Conservation (phyloP, 805 yeast genomes). For the Candida pseudoglaebosa region DNA sequence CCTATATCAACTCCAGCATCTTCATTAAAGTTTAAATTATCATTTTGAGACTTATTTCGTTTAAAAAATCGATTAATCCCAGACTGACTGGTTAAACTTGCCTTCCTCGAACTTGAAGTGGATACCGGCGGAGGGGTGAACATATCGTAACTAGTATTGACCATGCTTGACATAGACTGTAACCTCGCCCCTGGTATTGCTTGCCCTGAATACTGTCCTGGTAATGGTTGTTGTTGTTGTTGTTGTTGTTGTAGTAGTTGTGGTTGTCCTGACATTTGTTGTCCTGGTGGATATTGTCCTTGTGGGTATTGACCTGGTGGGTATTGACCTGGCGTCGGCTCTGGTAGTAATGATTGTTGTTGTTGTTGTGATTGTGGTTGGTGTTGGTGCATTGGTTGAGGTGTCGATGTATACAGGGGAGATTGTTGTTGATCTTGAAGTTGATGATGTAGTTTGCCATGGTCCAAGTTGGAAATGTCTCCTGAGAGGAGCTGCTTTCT, state of each 20-base stretch:
- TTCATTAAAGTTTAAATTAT: conserved; percentile 9
- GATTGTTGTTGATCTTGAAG: conserved; percentile 8
- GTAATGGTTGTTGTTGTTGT: conserved; percentile 7
- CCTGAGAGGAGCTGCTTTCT: conserved; percentile 32
- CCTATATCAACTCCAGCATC: conserved; percentile 26
- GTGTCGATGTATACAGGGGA: neutral
- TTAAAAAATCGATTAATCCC: conserved; percentile 40
- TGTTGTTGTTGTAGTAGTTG: neutral
- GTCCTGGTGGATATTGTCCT: neutral
- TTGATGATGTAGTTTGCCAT: conserved; percentile 8
- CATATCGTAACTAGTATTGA: conserved; percentile 21
- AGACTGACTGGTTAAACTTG: conserved; percentile 38
- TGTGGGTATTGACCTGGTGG: conserved; percentile 3
- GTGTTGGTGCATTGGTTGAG: conserved; percentile 1
- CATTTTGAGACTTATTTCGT: conserved; percentile 30
- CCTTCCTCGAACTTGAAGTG: conserved; percentile 21
- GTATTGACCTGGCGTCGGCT: conserved; percentile 6
- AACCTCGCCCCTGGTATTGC: conserved; percentile 5
- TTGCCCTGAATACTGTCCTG: conserved; percentile 1
- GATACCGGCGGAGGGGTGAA: conserved; percentile 17
- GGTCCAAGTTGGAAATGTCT: conserved; percentile 13
- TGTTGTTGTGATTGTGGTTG: conserved; percentile 11
- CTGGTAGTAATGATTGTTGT: conserved; percentile 6
- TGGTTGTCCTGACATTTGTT: conserved; percentile 1
- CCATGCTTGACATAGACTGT: conserved; percentile 7